Conservation (phyloP, 1,139 yeast genomes). For the Pichia sp. region DNA sequence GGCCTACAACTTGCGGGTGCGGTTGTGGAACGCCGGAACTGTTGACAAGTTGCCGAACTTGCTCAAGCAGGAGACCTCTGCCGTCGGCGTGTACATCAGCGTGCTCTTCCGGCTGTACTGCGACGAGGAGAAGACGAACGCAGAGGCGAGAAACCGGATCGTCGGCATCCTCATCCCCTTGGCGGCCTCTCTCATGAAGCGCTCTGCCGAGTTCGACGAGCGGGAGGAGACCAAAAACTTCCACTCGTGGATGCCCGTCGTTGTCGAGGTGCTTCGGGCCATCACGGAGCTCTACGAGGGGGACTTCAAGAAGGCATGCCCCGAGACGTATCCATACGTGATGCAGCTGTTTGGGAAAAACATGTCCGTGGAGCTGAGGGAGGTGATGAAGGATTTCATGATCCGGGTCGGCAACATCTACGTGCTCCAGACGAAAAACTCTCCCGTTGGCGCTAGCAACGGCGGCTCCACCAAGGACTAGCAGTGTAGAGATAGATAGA, state of each 20-base stretch:
- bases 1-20: conserved; percentile 77
- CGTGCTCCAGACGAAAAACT: conserved; percentile 22
- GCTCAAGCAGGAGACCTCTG: conserved; percentile 83
- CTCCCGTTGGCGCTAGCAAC: too few species aligned
- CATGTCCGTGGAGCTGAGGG: conserved; percentile 64
- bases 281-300: conserved; percentile 69
- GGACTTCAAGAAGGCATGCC: conserved; percentile 64
- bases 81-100: conserved; percentile 82
- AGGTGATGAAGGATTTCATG: conserved; percentile 62
- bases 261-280: conserved; percentile 80
- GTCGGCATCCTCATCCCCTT: conserved; percentile 60
- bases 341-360: conserved; percentile 64
- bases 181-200: conserved; percentile 63
- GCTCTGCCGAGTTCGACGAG: conserved; percentile 71
- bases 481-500: not conserved
- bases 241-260: conserved; percentile 86
- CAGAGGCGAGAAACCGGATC: conserved; percentile 38
- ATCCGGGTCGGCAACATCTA: conserved; percentile 67
- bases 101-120: conserved; percentile 77
- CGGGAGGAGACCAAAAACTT: conserved; percentile 74
- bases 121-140: conserved; percentile 44
- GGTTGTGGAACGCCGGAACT: conserved; percentile 87
- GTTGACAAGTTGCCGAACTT: conserved; percentile 90
- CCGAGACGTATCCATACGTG: conserved; percentile 63
- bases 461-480: too few species aligned